A percentile compares a stretch with the other conserved stretches of the same genome.
phyloP scores from a whole-genome alignment of 495 filamentous ascomycete genomes.

The Hamigera avellanea region DNA sequence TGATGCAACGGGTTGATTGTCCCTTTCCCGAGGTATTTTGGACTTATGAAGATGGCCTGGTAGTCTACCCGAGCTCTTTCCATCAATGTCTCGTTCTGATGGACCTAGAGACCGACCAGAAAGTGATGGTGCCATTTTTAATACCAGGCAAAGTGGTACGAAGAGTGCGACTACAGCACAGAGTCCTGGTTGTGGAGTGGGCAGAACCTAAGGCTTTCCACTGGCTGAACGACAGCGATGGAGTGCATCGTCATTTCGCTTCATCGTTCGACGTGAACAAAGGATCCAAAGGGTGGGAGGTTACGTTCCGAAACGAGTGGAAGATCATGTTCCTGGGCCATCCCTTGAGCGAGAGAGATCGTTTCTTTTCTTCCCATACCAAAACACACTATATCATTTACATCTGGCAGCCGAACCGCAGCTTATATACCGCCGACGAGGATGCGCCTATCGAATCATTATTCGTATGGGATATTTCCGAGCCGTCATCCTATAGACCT shows the following conservation, averaged over 20 bases:
- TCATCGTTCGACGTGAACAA: conserved; percentile 44
- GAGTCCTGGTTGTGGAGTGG: conserved; percentile 54
- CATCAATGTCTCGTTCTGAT: conserved; percentile 36
- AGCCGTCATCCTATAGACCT: conserved; percentile 40
- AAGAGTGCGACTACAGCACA: conserved; percentile 43
- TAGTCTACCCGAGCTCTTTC: conserved; percentile 42
- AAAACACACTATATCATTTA: conserved; percentile 54
- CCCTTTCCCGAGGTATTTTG: conserved; percentile 46
- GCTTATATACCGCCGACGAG: conserved; percentile 42
- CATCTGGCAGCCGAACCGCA: conserved; percentile 53
- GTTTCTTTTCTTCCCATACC: conserved; percentile 55
- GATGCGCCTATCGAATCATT: conserved; percentile 50
- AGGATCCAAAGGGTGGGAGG: conserved; percentile 25
- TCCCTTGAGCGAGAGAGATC: conserved; percentile 45
- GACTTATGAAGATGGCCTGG: conserved; percentile 47
- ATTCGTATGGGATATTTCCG: conserved; percentile 56
- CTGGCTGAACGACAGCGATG: conserved; percentile 45
- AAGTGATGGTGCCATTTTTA: conserved; percentile 43
- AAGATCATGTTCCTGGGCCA: conserved; percentile 54
- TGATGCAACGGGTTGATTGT: conserved; percentile 25
- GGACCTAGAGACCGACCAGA: conserved; percentile 38
- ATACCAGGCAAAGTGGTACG: conserved; percentile 42
- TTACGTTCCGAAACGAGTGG: conserved; percentile 54
- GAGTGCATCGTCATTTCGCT: conserved; percentile 52
- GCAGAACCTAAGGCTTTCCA: conserved; percentile 46